phyloP scores from a whole-genome alignment of 306 rosid species.

The Pterocarpus macrocarpus region DNA sequence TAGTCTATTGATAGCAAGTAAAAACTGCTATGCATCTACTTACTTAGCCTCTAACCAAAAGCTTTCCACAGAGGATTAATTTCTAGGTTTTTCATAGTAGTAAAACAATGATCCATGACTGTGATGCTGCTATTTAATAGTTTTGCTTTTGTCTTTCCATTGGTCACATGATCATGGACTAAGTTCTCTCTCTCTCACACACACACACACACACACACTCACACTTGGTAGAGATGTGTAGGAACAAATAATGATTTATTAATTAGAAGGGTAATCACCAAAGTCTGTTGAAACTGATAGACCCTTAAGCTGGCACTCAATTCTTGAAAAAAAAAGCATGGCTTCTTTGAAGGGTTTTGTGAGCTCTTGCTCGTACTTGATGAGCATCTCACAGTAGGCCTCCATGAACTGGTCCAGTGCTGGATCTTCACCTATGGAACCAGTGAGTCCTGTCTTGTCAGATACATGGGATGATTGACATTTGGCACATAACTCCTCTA shows the following conservation, averaged over 20 bases:
- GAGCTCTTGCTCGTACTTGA: constrained; percentile 92
- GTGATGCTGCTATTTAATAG: neutral
- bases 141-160: neutral
- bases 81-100: constrained; percentile 7
- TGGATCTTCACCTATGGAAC: constrained; percentile 63
- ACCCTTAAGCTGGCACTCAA: constrained; percentile 86
- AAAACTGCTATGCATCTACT: neutral
- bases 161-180: neutral
- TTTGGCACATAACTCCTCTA: constrained; percentile 75
- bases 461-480: constrained; percentile 46
- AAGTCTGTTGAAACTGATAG: constrained; percentile 72
- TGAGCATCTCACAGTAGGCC: constrained; percentile 98
- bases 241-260: too few species aligned
- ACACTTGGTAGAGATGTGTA: too few species aligned
- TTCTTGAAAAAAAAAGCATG: constrained; percentile 80
- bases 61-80: neutral
- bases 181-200: too few species aligned
- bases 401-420: constrained; percentile 98
- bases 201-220: too few species aligned
- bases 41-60: neutral
- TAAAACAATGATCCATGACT: constrained; percentile 15
- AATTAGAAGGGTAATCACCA: constrained; percentile 54
- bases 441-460: constrained; percentile 41
- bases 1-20: neutral
- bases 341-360: constrained; percentile 96